Evolutionary conservation across 805 yeast genomes (phyloP).

Genomic region (Nakazawaea ishiwadae): DNA sequence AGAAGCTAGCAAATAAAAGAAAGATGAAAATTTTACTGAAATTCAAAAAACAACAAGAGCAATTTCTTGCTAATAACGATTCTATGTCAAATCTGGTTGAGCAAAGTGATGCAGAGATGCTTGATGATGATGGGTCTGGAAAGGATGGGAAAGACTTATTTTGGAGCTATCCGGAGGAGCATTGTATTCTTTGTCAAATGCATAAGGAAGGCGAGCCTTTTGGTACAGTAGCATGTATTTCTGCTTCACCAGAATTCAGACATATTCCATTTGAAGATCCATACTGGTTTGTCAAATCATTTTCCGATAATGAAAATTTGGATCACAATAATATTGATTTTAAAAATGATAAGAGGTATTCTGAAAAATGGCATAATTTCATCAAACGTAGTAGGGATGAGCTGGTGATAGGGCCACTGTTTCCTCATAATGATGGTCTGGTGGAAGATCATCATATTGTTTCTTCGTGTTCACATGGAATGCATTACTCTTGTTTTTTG

Average conservation of each 20-base stretch:
- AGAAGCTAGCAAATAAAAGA: slow-evolving; percentile 63
- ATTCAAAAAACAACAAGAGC: slow-evolving; percentile 72
- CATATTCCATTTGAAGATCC: slow-evolving; percentile 57
- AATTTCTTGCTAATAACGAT: slow-evolving; percentile 41
- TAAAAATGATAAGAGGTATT: neutral
- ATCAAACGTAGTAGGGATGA: slow-evolving; percentile 32
- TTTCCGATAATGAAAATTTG: slow-evolving; percentile 44
- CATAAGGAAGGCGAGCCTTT: slow-evolving; percentile 63
- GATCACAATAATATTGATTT: slow-evolving; percentile 20
- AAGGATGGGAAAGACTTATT: slow-evolving; percentile 28
- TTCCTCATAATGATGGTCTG: slow-evolving; percentile 35
- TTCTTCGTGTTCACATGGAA: slow-evolving; percentile 89
- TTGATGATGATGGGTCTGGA: slow-evolving; percentile 31
- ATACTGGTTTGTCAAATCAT: slow-evolving; percentile 64
- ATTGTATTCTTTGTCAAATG: slow-evolving; percentile 81
- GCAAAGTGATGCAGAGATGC: slow-evolving; percentile 18
- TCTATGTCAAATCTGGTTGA: neutral
- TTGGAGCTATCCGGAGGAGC: slow-evolving; percentile 71
- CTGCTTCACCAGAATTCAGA: slow-evolving; percentile 56
- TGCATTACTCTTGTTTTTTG: slow-evolving; percentile 77
- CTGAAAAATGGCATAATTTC: slow-evolving; percentile 32
- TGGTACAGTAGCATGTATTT: slow-evolving; percentile 66
- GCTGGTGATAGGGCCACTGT: slow-evolving; percentile 68
- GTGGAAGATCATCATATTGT: slow-evolving; percentile 44
- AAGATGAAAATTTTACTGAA: slow-evolving; percentile 71